These are phyloP conservation scores for Salvia splendens DNA, from an alignment of 257 asterid species.

Conservation along the genomic window DNA sequence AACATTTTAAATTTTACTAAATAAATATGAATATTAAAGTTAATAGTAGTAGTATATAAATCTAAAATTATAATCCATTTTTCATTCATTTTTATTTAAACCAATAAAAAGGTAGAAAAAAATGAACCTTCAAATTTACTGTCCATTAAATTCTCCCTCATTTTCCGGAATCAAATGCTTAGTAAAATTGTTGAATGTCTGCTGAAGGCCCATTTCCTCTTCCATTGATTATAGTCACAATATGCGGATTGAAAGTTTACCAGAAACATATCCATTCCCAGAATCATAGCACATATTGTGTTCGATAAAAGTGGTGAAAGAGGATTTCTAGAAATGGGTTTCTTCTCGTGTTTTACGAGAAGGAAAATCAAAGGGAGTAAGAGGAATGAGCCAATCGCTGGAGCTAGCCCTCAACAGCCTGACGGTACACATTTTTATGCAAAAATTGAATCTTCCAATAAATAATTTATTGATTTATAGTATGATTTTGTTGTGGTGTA, in stretches of 20 bases:
- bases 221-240: constrained; percentile 9
- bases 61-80: too few relatives aligned
- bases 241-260: constrained; percentile 1
- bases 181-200: constrained; percentile 32
- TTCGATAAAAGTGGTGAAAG: constrained; percentile 10
- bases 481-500: too few relatives aligned
- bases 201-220: constrained; percentile 10
- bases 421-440: constrained; percentile 24
- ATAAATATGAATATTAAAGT: too few relatives aligned
- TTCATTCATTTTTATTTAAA: background rate
- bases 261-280: constrained; percentile 13
- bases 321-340: constrained; percentile 43
- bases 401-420: constrained; percentile 29
- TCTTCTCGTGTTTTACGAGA: constrained; percentile 67
- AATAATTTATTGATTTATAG: too few relatives aligned
- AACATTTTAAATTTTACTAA: too few relatives aligned
- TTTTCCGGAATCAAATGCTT: constrained; percentile 48
- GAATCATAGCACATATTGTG: background rate
- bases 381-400: constrained; percentile 40
- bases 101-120: background rate
- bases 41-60: too few relatives aligned
- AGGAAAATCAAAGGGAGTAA: constrained; percentile 33
- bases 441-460: too few relatives aligned
- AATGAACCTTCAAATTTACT: constrained; percentile 3
- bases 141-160: constrained; percentile 53